Conservation (phyloP, 2,329 filamentous ascomycete genomes). For the Colletotrichum sp. region DNA sequence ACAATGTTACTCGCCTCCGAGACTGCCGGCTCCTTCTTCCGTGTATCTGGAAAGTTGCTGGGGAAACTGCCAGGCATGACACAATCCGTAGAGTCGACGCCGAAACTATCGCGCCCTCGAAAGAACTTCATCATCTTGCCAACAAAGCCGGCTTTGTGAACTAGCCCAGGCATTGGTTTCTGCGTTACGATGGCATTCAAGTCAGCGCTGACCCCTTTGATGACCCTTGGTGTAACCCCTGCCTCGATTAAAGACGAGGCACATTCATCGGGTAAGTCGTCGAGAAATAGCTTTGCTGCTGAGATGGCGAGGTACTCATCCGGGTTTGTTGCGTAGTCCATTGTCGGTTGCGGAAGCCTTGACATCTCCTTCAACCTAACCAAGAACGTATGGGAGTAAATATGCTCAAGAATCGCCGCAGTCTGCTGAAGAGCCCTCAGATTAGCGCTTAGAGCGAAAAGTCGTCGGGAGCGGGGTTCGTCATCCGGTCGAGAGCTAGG, state of each 20-base stretch:
- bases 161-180: constrained; percentile 8
- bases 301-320: constrained; percentile 2
- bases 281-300: neutral
- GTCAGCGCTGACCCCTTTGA: constrained; percentile 6
- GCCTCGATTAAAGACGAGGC: neutral
- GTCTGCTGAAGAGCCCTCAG: neutral
- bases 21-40: neutral
- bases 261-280: constrained; percentile 5
- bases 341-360: neutral
- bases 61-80: constrained; percentile 17
- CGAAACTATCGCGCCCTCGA: constrained; percentile 8
- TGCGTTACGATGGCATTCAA: constrained; percentile 2
- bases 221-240: neutral
- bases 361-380: neutral
- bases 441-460: neutral
- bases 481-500: neutral
- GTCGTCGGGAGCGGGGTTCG: neutral
- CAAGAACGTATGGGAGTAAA: constrained; percentile 16
- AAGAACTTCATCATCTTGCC: constrained; percentile 15
- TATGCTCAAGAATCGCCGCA: constrained; percentile 1
- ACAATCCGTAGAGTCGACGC: neutral
- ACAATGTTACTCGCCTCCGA: neutral
- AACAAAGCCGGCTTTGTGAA: constrained; percentile 13
- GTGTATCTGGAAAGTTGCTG: neutral
- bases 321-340: constrained; percentile 2